Base-by-base conservation (phyloP, 495 filamentous ascomycete genomes). In the Rhypophila decipiens region DNA sequence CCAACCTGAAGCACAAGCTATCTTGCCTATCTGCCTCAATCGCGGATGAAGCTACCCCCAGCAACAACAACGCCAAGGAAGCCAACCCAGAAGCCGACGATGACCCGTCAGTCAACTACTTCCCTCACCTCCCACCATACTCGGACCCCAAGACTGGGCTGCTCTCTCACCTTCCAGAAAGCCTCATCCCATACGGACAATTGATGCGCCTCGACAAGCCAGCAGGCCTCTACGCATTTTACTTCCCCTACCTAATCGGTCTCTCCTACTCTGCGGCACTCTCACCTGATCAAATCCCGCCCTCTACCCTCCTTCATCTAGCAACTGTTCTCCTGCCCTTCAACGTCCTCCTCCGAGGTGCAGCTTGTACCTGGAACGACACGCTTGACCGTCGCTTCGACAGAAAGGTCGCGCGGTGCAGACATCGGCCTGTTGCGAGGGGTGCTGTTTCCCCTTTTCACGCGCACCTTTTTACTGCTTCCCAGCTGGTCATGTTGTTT, bases 201-300 rank as follows among this genome's bases (percentile, higher is more conserved):
- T 57, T 74, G 7, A 70, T 67, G 64, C 71, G 71, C 13, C 49
- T 73, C 22, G 60, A 71, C 22, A 51, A 52, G 23, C 70, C 55
- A 13, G 52, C 49, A 1, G 69, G 70, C 40, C 58, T 64, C 53
- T 66, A 49, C 36, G 54, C 53, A 22, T 61, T 68, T 45, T 67
- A 61, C 37, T 54, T 54, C 11, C 70, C 56, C 21, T 58, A 64
- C 44, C 42, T 69, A 3, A 45, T 68, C 10, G 66, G 69, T 1
- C 18, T 69, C 4, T 20, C 27, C 17, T 59, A 52, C 40, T 67
- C 59, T 13, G 54, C 59, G 3, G 33, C 39, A 39, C 42, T 65
- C 17, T n/a, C n/a, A n/a, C n/a, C n/a, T n/a, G 18, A 13, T 10
- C 3, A 4, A 2, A 4, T 46, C 4, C 31, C 36, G 24, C 13